Evolutionary conservation across 2,329 filamentous ascomycete species (phyloP).

Genomic region (Arthrinium phaeospermum): DNA sequence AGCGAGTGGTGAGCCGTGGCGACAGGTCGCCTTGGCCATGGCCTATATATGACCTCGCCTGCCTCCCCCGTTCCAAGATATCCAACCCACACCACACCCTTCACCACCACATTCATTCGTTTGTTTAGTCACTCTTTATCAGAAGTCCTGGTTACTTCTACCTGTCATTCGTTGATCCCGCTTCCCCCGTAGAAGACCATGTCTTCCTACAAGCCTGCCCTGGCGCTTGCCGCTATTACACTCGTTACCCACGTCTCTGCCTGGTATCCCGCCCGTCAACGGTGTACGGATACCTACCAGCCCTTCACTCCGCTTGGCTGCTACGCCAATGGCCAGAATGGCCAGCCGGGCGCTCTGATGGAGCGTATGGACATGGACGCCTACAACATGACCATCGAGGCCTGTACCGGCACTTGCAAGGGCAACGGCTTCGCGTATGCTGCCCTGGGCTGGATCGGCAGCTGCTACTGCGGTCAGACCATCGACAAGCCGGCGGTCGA

Average conservation of each 20-base stretch:
- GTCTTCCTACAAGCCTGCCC: constrained; percentile 40
- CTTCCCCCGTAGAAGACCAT: constrained; percentile 35
- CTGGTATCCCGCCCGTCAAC: constrained; percentile 50
- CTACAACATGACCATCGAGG: constrained; percentile 53
- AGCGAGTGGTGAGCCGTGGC: neutral
- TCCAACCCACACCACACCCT: neutral
- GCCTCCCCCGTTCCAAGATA: neutral
- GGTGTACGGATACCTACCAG: constrained; percentile 51
- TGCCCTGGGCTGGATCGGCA: constrained; percentile 56
- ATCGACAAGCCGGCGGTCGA: constrained; percentile 58
- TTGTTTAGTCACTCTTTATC: neutral
- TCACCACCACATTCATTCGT: neutral
- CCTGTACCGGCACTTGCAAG: constrained; percentile 56
- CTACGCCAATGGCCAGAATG: constrained; percentile 46
- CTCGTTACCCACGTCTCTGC: constrained; percentile 45
- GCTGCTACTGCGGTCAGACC: constrained; percentile 59
- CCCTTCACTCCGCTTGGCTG: constrained; percentile 57
- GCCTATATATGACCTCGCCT: constrained; percentile 1
- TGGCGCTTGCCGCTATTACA: constrained; percentile 46
- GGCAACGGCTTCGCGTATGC: constrained; percentile 57
- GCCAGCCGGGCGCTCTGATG: constrained; percentile 41
- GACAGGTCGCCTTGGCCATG: neutral
- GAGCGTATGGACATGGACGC: constrained; percentile 47
- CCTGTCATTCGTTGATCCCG: constrained; percentile 24
- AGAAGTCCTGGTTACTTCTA: constrained; percentile 10